These are phyloP conservation scores for Hypoxylon sp. DNA, from an alignment of 2,329 filamentous ascomycete species.

Conservation along the genomic window DNA sequence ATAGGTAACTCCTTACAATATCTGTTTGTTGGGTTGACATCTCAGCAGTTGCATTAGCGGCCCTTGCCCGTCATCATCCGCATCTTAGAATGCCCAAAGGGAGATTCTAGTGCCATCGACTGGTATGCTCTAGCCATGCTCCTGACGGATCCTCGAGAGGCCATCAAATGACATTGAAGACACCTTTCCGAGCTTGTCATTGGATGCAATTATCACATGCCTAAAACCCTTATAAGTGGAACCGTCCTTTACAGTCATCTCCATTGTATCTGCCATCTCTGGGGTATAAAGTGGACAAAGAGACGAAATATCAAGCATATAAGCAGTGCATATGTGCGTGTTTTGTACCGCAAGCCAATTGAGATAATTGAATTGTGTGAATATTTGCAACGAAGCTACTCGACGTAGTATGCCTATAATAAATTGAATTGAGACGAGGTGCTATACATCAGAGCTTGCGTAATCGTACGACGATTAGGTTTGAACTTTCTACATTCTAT, in stretches of 20 bases:
- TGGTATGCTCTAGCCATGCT: neutral
- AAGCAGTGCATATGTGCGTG: slow-evolving; percentile 17
- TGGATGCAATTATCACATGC: slow-evolving; percentile 15
- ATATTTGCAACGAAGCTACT: neutral
- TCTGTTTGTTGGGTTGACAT: neutral
- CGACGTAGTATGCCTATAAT: neutral
- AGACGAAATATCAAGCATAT: slow-evolving; percentile 6
- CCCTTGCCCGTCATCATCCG: neutral
- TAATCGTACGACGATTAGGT: slow-evolving; percentile 39
- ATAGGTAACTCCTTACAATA: neutral
- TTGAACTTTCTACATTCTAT: slow-evolving; percentile 5
- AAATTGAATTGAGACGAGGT: neutral
- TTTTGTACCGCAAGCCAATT: slow-evolving; percentile 15
- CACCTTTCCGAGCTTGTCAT: neutral
- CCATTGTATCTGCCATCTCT: slow-evolving; percentile 7
- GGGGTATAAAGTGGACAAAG: slow-evolving; percentile 17
- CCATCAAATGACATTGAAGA: slow-evolving; percentile 2
- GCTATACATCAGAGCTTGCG: slow-evolving; percentile 26
- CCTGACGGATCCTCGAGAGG: neutral
- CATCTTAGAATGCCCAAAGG: slow-evolving; percentile 6
- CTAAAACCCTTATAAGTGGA: slow-evolving; percentile 22
- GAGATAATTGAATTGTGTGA: neutral
- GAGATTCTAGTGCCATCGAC: neutral
- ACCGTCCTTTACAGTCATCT: slow-evolving; percentile 4
- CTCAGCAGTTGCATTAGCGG: slow-evolving; percentile 4